A percentile compares a stretch with the other conserved stretches of the same genome.
These are phyloP conservation scores for Artemisia tridentata DNA, from an alignment of 129 eudicot genomes.

Conservation along the genomic window DNA sequence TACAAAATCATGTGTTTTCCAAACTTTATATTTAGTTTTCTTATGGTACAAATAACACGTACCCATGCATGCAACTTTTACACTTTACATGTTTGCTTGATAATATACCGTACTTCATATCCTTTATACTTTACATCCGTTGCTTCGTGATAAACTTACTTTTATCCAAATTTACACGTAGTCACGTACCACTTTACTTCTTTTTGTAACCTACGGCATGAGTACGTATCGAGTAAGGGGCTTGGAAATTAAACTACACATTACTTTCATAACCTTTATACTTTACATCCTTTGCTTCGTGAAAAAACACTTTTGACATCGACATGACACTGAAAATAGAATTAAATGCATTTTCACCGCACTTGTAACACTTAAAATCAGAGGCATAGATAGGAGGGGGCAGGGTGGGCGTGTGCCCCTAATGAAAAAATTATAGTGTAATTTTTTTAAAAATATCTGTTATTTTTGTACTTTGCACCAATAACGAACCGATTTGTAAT, in stretches of 20 bases:
- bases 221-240: slow-evolving; percentile 4
- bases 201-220: slow-evolving; percentile 13
- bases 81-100: slow-evolving; percentile 17
- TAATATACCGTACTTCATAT: neutral
- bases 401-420: too few relatives aligned
- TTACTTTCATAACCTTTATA: neutral
- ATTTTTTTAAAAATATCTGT: too few relatives aligned
- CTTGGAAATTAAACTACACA: slow-evolving; percentile 16
- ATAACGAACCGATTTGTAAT: too few relatives aligned
- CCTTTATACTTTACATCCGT: slow-evolving; percentile 5
- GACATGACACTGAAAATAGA: too few relatives aligned
- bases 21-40: neutral
- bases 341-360: too few relatives aligned
- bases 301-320: neutral
- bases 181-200: slow-evolving; percentile 23
- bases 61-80: neutral
- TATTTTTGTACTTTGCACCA: too few relatives aligned
- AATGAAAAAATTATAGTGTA: too few relatives aligned
- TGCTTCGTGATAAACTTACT: slow-evolving; percentile 24
- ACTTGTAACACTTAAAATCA: too few relatives aligned
- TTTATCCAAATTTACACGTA: neutral
- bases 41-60: neutral
- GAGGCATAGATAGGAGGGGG: too few relatives aligned
- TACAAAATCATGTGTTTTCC: neutral
- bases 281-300: slow-evolving; percentile 26